Percentiles rank a stretch among this genome's conserved stretches.
Conservation (phyloP, 768 basidiomycete genomes). For the Termitomyces sp. region DNA sequence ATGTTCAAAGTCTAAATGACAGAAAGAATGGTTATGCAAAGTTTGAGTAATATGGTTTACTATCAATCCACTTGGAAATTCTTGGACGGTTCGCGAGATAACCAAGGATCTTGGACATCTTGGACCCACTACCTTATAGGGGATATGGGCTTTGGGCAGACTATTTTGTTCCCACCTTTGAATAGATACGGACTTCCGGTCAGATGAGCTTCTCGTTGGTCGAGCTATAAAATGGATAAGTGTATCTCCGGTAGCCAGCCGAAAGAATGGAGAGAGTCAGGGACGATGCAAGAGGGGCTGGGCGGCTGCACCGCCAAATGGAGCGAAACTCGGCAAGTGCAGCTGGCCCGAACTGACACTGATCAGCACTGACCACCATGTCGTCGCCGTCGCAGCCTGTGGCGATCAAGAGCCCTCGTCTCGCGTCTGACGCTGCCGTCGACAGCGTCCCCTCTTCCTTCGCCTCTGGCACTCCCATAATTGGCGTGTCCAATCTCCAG, state of each 20-base stretch:
- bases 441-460: slow-evolving; percentile 22
- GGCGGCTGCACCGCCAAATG: not conserved
- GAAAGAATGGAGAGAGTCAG: not conserved
- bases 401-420: slow-evolving; percentile 36
- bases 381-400: slow-evolving; percentile 54
- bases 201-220: not conserved
- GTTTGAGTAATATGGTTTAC: not conserved
- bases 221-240: not conserved
- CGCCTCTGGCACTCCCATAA: slow-evolving; percentile 23
- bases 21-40: not conserved
- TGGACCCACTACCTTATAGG: too few relatives aligned
- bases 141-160: not conserved
- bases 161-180: not conserved
- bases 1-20: not conserved
- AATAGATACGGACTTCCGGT: not conserved
- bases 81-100: too few relatives aligned
- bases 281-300: not conserved
- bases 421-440: slow-evolving; percentile 11
- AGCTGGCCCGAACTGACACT: not conserved
- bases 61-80: too few relatives aligned
- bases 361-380: slow-evolving; percentile 29
- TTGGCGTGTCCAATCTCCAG: slow-evolving; percentile 62
- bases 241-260: not conserved
- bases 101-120: too few relatives aligned
- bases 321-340: slow-evolving; percentile 9